Evolutionary conservation across 1,284 basidiomycete species (phyloP), one percentile per base, ranked within the genome.

Genomic region (Ceratobasidium sp.): DNA sequence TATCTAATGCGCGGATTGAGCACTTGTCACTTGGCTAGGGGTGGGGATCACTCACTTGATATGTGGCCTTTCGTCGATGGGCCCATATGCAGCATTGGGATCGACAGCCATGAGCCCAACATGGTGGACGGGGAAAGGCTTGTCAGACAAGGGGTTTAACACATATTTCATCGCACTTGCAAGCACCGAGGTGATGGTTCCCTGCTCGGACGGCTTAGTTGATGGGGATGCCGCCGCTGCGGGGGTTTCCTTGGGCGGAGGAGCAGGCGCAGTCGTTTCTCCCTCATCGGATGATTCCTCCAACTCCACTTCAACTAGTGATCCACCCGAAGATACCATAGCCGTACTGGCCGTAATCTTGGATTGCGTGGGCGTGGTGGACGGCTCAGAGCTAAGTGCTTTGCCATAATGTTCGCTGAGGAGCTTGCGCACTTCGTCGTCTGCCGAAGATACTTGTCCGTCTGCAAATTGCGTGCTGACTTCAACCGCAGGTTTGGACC

Each of bases 31-130:
- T 53, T 38, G 20, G 20, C 5, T 7, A 7, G 29, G 7, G 3
- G 35, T 6, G 32, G 15, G 67, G 49, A 49, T 60, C 25, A 70
- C 71, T n/a, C 91, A 91, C 77, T 89, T 89, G 80, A 92, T 86
- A 77, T 92, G 90, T 3, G 90, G 90, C 20, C 84, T 83, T 29
- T 88, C 87, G 74, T 89, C 87, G 35, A 87, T 85, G 20, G 80
- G 77, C 0, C 80, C 69, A 43, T 68, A 73, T 15, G 68, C 50
- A 47, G 64, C 56, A 22, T 57, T 55, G 8, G 68, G 43, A 29
- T 85, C 83, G 3, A 80, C 77, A 3, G 79, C 78, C 17, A 86
- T 79, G 3, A 84, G 77, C 3, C 82, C 82, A 71, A 86, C 84
- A 57, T 84, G 84, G 58, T 78, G 71, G 20, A 71, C 60, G 1